phyloP scores from a whole-genome alignment of 2,329 filamentous ascomycete species.

The Aspergillus sp. region DNA sequence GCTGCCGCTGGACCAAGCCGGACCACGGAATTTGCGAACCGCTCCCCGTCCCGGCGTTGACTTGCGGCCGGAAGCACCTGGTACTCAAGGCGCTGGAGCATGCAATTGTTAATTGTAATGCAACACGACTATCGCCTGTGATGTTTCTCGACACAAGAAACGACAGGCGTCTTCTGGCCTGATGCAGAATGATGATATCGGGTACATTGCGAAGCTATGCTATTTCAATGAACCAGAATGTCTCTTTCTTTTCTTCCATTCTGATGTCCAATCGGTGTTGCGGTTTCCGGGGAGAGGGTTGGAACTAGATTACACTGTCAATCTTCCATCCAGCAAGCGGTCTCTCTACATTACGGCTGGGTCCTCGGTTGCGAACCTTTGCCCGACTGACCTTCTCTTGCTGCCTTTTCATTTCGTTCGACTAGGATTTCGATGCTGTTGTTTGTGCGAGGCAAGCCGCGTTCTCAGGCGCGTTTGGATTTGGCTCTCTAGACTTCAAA shows the following conservation, averaged over 20 bases:
- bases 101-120: conserved; percentile 55
- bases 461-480: conserved; percentile 18
- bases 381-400: not conserved
- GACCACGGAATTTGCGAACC: conserved; percentile 74
- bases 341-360: conserved; percentile 5
- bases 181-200: not conserved
- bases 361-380: conserved; percentile 3
- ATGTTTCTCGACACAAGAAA: not conserved
- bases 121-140: not conserved
- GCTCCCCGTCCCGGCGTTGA: conserved; percentile 60
- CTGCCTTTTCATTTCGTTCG: not conserved
- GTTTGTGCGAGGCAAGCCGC: conserved; percentile 9
- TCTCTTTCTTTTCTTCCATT: not conserved
- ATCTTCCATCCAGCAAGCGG: conserved; percentile 8
- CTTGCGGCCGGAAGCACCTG: conserved; percentile 56
- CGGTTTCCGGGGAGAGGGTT: not conserved
- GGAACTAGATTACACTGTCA: conserved; percentile 6
- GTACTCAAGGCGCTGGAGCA: conserved; percentile 51
- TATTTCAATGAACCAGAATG: not conserved
- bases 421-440: conserved; percentile 5
- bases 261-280: not conserved
- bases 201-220: not conserved
- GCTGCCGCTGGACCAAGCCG: conserved; percentile 88
- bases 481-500: conserved; percentile 25
- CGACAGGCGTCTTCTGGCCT: not conserved